Base-by-base conservation (phyloP, 1,139 yeast species). In the Geotrichum macrosporum region DNA sequence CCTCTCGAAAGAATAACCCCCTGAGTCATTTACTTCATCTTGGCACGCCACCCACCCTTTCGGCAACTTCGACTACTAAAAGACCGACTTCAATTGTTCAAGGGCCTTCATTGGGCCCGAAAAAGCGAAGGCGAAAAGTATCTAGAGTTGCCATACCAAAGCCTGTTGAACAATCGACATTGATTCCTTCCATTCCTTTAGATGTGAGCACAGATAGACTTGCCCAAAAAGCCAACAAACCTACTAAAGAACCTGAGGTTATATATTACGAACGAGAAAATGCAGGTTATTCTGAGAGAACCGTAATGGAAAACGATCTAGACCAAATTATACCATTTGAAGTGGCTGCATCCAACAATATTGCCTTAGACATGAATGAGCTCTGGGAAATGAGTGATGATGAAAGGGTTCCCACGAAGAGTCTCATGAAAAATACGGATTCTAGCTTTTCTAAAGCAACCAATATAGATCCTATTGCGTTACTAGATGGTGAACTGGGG, bases 171-270 rank as follows among this genome's bases (percentile, higher is more conserved):
- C 27, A 10, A 10, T 29, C 32, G n/a, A 12, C 32, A n/a, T n/a
- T n/a, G n/a, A n/a, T n/a, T n/a, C n/a, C n/a, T n/a, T n/a, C n/a
- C n/a, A n/a, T n/a, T n/a, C n/a, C n/a, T n/a, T n/a, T n/a, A n/a
- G n/a, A n/a, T n/a, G n/a, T n/a, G n/a, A n/a, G n/a, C n/a, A n/a
- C n/a, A n/a, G n/a, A n/a, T n/a, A n/a, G n/a, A n/a, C n/a, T n/a
- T n/a, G n/a, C n/a, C n/a, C n/a, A n/a, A n/a, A n/a, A n/a, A n/a
- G n/a, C n/a, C n/a, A n/a, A n/a, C n/a, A n/a, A n/a, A n/a, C n/a
- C n/a, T n/a, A n/a, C n/a, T n/a, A n/a, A n/a, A n/a, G 15, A 29
- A 5, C 15, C 32, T 35, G 48, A 42, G 1, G 41, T 33, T 3
- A 26, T n/a, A 8, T 41, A 20, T 18, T 41, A 32, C 9, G 40